Evolutionary conservation across 2,329 filamentous ascomycete genomes (phyloP), one percentile per base, ranked within the genome.

Genomic region (Penicillium brasilianum): DNA sequence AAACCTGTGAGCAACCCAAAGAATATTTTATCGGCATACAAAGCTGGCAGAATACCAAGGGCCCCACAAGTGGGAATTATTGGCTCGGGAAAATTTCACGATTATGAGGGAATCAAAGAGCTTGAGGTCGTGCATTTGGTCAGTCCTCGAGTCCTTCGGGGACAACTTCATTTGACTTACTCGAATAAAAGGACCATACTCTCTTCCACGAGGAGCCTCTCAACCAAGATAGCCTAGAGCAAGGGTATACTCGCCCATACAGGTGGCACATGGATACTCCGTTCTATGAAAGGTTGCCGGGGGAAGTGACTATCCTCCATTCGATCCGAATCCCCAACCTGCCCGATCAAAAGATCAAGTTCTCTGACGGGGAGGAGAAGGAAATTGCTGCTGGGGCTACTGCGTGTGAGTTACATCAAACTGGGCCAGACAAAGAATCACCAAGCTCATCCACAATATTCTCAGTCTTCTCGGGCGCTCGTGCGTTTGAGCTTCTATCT

Each of bases 191-290:
- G 59, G 59, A 61, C 37, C 59, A 61, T 25, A 59, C 56, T 32
- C n/a, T 53, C 16, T 59, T 59, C n/a, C 59, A 61, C 4, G 56
- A 61, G 13, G 34, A 36, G 5, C 59, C 52, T 39, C 46, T 61
- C 8, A 32, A 16, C 1, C 56, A 61, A 20, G 39, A 53, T 36
- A 11, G 44, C 54, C n/a, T 61, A 11, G 56, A 59, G 14, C 36
- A 61, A 13, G 52, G 60, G 0, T 62, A 54, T 30, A 62, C 57
- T 14, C 57, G 60, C 7, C 53, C 60, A 20, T 62, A 62, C 36
- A 54, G 60, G 13, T 59, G 60, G 60, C 60, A 62, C 14, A 59
- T 57, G 60, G 60, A 62, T 44, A 59, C 57, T 11, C 60, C 60
- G 1, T 62, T 62, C 39, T 62, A 57, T 50, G 60, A 62, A 20